Conservation (phyloP, 176 grass and related monocot species). For the Eremochloa ophiuroides region DNA sequence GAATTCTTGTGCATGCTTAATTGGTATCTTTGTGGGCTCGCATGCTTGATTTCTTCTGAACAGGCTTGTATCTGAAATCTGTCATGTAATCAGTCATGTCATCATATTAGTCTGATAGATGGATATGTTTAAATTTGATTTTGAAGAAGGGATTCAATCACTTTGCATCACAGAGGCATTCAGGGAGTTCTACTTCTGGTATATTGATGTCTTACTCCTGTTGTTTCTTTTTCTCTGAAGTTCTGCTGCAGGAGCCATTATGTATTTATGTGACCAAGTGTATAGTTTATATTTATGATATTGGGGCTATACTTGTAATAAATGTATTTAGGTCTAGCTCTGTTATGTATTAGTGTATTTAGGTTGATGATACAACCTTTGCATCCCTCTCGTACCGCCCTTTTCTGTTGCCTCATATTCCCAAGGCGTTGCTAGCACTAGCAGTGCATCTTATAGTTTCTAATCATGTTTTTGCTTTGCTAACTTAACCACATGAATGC, state of each 20-base stretch:
- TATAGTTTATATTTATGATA: conserved; percentile 4
- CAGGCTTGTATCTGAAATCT: conserved; percentile 16
- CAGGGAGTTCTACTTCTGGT: conserved; percentile 94
- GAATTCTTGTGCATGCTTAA: too few species aligned
- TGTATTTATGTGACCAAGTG: too few species aligned
- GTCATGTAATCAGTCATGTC: background rate
- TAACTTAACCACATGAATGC: too few species aligned
- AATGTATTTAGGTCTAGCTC: background rate
- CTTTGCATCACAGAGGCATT: conserved; percentile 87
- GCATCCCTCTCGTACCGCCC: background rate
- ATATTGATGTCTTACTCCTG: conserved; percentile 5
- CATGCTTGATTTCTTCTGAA: too few species aligned
- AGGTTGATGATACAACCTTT: background rate
- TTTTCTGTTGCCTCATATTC: conserved; percentile 1
- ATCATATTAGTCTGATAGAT: conserved; percentile 6
- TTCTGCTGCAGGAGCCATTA: background rate
- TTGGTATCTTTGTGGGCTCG: too few species aligned
- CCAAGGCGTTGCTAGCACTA: too few species aligned
- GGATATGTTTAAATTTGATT: conserved; percentile 17
- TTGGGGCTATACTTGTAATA: background rate
- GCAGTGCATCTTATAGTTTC: too few species aligned
- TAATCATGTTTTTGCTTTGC: conserved; percentile 4
- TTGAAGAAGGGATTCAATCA: conserved; percentile 85
- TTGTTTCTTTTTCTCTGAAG: background rate
- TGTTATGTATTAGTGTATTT: background rate